These are phyloP conservation scores for Macrocybe sp. DNA, from an alignment of 1,284 basidiomycete species.

Conservation along the genomic window DNA sequence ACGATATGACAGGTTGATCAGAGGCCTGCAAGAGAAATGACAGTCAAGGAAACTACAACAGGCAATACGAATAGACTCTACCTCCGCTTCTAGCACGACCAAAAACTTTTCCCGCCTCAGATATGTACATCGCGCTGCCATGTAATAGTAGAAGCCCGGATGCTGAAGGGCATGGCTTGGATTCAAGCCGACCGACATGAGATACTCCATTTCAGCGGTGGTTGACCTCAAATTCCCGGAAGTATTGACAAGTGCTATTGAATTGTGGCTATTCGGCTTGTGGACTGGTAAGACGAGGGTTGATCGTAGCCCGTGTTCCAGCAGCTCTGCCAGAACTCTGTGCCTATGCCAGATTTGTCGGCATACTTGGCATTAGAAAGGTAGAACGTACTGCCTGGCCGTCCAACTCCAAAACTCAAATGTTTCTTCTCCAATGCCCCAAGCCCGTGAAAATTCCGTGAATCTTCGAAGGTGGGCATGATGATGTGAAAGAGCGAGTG, in stretches of 20 bases:
- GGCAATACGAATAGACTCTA: conserved; percentile 21
- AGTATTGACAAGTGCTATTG: conserved; percentile 20
- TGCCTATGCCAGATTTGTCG: conserved; percentile 43
- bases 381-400: conserved; percentile 71
- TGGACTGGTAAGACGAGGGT: conserved; percentile 65
- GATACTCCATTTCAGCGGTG: conserved; percentile 44
- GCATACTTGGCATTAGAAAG: conserved; percentile 3
- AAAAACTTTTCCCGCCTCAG: conserved; percentile 66
- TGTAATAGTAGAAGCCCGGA: conserved; percentile 88
- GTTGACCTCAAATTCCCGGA: conserved; percentile 24
- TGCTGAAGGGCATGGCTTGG: conserved; percentile 76
- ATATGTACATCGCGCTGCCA: conserved; percentile 81
- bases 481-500: conserved; percentile 76
- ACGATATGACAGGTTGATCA: conserved; percentile 25
- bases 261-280: conserved; percentile 29
- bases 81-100: conserved; percentile 55
- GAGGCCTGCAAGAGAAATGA: conserved; percentile 16
- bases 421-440: conserved; percentile 97
- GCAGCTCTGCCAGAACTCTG: conserved; percentile 81
- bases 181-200: conserved; percentile 58
- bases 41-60: background rate
- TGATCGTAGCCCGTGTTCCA: conserved; percentile 74
- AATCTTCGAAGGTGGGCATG: conserved; percentile 83
- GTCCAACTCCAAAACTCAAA: conserved; percentile 99
- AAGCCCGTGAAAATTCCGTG: conserved; percentile 83